These are phyloP conservation scores for Paramecium caudatum DNA, from an alignment of 73 alveolate species.

Conservation along the genomic window DNA sequence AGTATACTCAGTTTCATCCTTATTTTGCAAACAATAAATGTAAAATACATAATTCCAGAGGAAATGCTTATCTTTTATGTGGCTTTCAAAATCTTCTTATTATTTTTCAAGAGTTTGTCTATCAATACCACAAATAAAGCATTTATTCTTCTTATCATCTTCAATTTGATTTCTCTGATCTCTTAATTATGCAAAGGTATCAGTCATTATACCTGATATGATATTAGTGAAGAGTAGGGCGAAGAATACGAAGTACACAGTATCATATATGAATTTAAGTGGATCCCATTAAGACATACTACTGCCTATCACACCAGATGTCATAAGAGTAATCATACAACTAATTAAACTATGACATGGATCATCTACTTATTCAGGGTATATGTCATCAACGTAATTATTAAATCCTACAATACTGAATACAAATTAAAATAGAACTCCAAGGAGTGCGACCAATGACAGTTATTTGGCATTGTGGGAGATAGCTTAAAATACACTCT, in stretches of 20 bases:
- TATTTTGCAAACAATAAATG: constrained; percentile 59
- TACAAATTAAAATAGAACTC: constrained; percentile 65
- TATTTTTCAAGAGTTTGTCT: constrained; percentile 70
- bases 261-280: constrained; percentile 67
- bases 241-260: constrained; percentile 60
- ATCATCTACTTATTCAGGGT: constrained; percentile 50
- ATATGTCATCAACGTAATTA: constrained; percentile 67
- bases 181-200: constrained; percentile 74
- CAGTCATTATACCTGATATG: constrained; percentile 74
- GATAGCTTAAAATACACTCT: constrained; percentile 59
- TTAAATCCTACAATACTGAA: constrained; percentile 53
- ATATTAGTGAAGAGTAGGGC: constrained; percentile 60
- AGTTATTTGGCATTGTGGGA: constrained; percentile 62
- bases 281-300: constrained; percentile 75
- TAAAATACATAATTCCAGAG: constrained; percentile 73
- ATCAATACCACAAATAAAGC: constrained; percentile 75
- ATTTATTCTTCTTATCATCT: constrained; percentile 69
- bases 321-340: constrained; percentile 73
- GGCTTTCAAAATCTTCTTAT: constrained; percentile 69
- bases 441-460: constrained; percentile 47
- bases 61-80: constrained; percentile 62
- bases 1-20: constrained; percentile 59
- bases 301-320: constrained; percentile 75
- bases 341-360: constrained; percentile 51
- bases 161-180: constrained; percentile 71